A percentile compares a stretch with the other conserved stretches of the same genome.
Evolutionary conservation across 345 rosid species (phyloP).

Genomic region (Noccaea caerulescens): DNA sequence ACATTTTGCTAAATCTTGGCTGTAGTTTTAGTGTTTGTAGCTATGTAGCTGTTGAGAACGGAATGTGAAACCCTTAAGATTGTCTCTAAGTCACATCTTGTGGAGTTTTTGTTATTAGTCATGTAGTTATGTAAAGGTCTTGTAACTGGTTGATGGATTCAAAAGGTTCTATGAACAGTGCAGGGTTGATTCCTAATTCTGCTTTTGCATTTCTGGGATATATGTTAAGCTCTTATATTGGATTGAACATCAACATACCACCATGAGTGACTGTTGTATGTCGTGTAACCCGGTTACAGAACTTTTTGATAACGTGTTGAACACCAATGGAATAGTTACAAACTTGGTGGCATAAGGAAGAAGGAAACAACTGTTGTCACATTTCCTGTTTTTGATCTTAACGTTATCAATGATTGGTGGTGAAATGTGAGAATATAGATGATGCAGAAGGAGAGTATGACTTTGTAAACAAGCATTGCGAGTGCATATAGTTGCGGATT

Average conservation of each 20-base stretch:
- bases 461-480: neutral
- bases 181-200: neutral
- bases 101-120: slow-evolving; percentile 3
- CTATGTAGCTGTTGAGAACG: slow-evolving; percentile 8
- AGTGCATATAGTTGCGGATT: neutral
- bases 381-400: neutral
- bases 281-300: neutral
- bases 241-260: neutral
- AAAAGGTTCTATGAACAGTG: slow-evolving; percentile 28
- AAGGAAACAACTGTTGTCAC: neutral
- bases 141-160: neutral
- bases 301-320: neutral
- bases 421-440: too few relatives aligned
- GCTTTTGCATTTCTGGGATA: neutral
- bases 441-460: neutral
- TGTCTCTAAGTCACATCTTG: slow-evolving; percentile 1
- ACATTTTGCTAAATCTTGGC: neutral
- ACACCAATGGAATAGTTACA: neutral
- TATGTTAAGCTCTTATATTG: neutral
- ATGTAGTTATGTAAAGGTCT: neutral
- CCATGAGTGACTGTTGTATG: neutral
- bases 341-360: neutral
- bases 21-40: neutral
- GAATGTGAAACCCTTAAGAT: neutral
- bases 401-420: neutral